Evolutionary conservation across 2,329 filamentous ascomycete species (phyloP), one percentile per base, ranked within the genome.

Genomic region (Colletotrichum euphorbiae): DNA sequence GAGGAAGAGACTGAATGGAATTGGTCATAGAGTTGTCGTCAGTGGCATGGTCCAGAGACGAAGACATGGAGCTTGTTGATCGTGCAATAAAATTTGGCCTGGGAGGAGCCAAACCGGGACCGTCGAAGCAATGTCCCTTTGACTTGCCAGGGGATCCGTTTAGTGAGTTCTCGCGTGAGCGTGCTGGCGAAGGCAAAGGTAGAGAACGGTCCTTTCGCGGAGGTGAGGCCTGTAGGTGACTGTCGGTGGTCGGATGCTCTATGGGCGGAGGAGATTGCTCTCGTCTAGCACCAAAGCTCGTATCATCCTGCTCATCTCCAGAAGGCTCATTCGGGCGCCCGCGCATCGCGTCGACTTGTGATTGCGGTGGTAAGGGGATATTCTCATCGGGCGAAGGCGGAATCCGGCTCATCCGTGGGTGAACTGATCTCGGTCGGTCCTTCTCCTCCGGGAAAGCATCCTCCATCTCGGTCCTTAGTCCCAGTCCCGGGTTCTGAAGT

Each of bases 381-480:
- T 76, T 75, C 19, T 83, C 79, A 58, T 86, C 83, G 1, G 83
- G 82, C 0, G 83, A 85, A 2, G 83, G 82, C 11, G 85, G 85
- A 59, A 89, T 83, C 24, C 85, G 86, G 76, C 91, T 93, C 82
- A 94, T 87, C 31, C 89, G 87, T 24, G 92, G 91, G 73, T 94
- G 90, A 83, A 93, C 89, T 3, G 92, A 94, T 70, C 87, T 82
- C 2, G 92, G 92, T 62, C 92, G 86, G 62, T 87, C 74, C n/a
- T 75, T 80, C 13, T 77, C 73, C 2, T 54, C 59, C 38, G 62
- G 62, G 52, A 83, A 82, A 13, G 84, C 82, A 70, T 90, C 87
- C 51, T 90, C 87, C 42, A 90, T 78, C 72, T 89, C 86, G 6
- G 84, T 84, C 70, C 80, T 84, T 66, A 86, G 73, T 19, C 84